These are phyloP conservation scores for Cerrena zonata DNA, from an alignment of 1,284 basidiomycete genomes.

Conservation along the genomic window DNA sequence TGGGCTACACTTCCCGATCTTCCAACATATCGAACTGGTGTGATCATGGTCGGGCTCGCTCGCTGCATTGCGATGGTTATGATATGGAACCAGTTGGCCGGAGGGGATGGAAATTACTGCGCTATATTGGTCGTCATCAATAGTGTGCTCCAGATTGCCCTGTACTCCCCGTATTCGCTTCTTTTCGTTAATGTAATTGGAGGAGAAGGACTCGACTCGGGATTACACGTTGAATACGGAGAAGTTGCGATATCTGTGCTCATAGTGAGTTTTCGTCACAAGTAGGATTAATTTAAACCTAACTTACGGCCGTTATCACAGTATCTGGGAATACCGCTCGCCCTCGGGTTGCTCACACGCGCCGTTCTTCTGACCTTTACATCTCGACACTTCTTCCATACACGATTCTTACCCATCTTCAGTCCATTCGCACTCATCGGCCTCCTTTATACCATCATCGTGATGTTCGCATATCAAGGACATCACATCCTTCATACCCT, in stretches of 20 bases:
- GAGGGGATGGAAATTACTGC: conserved; percentile 72
- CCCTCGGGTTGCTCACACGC: conserved; percentile 66
- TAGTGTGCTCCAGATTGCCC: conserved; percentile 66
- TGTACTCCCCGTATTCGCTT: conserved; percentile 73
- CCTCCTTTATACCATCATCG: conserved; percentile 71
- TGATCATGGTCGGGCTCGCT: conserved; percentile 55
- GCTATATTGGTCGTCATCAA: conserved; percentile 66
- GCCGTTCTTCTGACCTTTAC: conserved; percentile 47
- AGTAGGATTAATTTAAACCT: neutral
- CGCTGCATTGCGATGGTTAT: conserved; percentile 77
- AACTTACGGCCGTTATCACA: conserved; percentile 21
- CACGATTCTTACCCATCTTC: conserved; percentile 63
- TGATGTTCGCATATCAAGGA: conserved; percentile 71
- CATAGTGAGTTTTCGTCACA: conserved; percentile 39
- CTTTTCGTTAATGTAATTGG: conserved; percentile 76
- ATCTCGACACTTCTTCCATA: conserved; percentile 45
- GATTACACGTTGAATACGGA: conserved; percentile 58
- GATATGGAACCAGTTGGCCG: conserved; percentile 79
- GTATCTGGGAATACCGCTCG: conserved; percentile 71
- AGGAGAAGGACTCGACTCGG: conserved; percentile 27
- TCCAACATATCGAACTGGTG: conserved; percentile 50
- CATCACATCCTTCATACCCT: conserved; percentile 60
- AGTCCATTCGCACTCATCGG: conserved; percentile 69
- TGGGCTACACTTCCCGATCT: conserved; percentile 83
- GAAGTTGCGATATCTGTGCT: conserved; percentile 73